Evolutionary conservation across 192 early-diverging fungal genomes (phyloP).

Genomic region (Polychytrium aggregatum): DNA sequence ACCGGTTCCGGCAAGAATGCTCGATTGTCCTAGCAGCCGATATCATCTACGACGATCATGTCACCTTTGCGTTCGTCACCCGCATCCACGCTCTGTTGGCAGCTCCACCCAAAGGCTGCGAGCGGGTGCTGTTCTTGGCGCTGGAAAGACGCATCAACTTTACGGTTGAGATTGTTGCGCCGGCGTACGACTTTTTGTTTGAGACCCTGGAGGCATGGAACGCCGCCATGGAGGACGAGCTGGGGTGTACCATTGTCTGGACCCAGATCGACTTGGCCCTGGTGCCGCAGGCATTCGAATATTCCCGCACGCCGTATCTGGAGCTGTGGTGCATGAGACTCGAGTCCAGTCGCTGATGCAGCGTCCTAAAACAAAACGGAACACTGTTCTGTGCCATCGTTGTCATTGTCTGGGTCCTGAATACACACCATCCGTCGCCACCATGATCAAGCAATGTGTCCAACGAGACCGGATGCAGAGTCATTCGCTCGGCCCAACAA

Average conservation of each 20-base stretch:
- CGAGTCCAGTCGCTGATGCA: not conserved
- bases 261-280: constrained; percentile 2
- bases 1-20: constrained; percentile 4
- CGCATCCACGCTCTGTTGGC: constrained; percentile 9
- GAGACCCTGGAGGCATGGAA: constrained; percentile 19
- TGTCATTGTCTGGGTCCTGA: no score
- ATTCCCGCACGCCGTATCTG: constrained; percentile 14
- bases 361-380: no score
- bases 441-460: no score
- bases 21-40: constrained; percentile 17
- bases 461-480: no score
- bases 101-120: not conserved
- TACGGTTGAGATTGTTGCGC: constrained; percentile 6
- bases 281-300: constrained; percentile 13
- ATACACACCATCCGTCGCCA: no score
- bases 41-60: constrained; percentile 17
- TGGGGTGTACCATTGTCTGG: not conserved
- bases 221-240: constrained; percentile 12
- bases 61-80: constrained; percentile 18
- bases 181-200: constrained; percentile 20
- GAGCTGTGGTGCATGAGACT: constrained; percentile 8
- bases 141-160: constrained; percentile 22
- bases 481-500: no score
- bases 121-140: constrained; percentile 14
- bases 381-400: no score